These are phyloP conservation scores for Talaromyces wortmannii DNA, from an alignment of 495 filamentous ascomycete genomes.

Conservation along the genomic window DNA sequence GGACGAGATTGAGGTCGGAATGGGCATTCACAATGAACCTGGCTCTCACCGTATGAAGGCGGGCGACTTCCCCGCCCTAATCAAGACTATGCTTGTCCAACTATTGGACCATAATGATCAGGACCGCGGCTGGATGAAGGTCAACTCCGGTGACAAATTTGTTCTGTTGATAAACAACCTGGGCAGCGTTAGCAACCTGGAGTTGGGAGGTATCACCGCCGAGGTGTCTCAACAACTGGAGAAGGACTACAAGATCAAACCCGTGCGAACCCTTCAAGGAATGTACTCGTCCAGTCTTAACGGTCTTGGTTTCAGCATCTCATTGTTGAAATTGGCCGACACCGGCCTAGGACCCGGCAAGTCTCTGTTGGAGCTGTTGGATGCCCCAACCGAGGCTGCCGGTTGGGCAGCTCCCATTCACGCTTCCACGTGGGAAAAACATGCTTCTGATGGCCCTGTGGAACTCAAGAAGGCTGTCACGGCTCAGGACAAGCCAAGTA, in stretches of 20 bases:
- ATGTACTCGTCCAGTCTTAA: slow-evolving; percentile 82
- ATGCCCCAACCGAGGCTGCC: slow-evolving; percentile 74
- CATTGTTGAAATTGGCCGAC: slow-evolving; percentile 72
- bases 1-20: slow-evolving; percentile 87
- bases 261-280: slow-evolving; percentile 54
- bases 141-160: slow-evolving; percentile 52
- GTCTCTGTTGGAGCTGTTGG: slow-evolving; percentile 80
- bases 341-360: slow-evolving; percentile 69
- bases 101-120: slow-evolving; percentile 71
- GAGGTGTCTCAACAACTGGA: slow-evolving; percentile 78
- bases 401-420: slow-evolving; percentile 76
- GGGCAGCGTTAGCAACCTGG: slow-evolving; percentile 82
- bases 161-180: slow-evolving; percentile 90
- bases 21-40: slow-evolving; percentile 98
- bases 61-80: slow-evolving; percentile 60
- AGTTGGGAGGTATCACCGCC: slow-evolving; percentile 82
- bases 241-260: slow-evolving; percentile 61
- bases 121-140: slow-evolving; percentile 73
- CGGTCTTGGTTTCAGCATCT: slow-evolving; percentile 86
- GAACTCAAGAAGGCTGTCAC: slow-evolving; percentile 50
- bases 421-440: slow-evolving; percentile 46
- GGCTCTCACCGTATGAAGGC: slow-evolving; percentile 65
- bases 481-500: slow-evolving; percentile 53
- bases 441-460: slow-evolving; percentile 23
- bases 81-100: slow-evolving; percentile 73